These are phyloP conservation scores for Rhynchospora breviuscula DNA, from an alignment of 176 grass and related monocot species.

Conservation along the genomic window DNA sequence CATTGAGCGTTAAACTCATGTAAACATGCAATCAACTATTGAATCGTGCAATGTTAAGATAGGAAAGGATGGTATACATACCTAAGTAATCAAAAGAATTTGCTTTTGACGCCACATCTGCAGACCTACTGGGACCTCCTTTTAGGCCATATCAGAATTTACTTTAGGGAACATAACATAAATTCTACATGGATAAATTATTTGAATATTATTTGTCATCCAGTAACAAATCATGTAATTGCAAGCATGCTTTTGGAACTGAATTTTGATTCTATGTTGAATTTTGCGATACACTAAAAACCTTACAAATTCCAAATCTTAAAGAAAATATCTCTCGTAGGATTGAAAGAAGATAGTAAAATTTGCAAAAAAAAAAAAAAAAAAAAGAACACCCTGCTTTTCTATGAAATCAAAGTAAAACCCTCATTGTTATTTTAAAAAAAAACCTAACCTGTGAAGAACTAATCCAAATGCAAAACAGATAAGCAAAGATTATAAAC, in stretches of 20 bases:
- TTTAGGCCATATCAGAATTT: too few relatives aligned
- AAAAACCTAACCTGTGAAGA: neutral
- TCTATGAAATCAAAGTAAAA: neutral
- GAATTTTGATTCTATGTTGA: neutral
- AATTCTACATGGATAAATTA: too few relatives aligned
- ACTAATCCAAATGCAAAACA: neutral
- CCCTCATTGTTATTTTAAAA: neutral
- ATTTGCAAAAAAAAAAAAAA: neutral
- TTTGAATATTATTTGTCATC: too few relatives aligned
- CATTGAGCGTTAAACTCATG: neutral
- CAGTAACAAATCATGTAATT: too few relatives aligned
- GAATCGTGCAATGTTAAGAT: too few relatives aligned
- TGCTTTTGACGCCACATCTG: too few relatives aligned
- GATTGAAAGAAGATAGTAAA: neutral
- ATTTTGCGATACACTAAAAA: neutral
- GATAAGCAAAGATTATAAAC: neutral
- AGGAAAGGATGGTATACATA: too few relatives aligned
- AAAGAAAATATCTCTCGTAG: neutral
- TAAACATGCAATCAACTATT: neutral
- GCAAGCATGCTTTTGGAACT: too few relatives aligned
- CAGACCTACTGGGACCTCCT: too few relatives aligned
- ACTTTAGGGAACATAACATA: too few relatives aligned
- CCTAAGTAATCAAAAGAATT: too few relatives aligned
- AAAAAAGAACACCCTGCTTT: neutral
- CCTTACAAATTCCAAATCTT: neutral